Base-by-base conservation (phyloP, 1,284 basidiomycete genomes). In the Kalmanozyma brasiliensis region DNA sequence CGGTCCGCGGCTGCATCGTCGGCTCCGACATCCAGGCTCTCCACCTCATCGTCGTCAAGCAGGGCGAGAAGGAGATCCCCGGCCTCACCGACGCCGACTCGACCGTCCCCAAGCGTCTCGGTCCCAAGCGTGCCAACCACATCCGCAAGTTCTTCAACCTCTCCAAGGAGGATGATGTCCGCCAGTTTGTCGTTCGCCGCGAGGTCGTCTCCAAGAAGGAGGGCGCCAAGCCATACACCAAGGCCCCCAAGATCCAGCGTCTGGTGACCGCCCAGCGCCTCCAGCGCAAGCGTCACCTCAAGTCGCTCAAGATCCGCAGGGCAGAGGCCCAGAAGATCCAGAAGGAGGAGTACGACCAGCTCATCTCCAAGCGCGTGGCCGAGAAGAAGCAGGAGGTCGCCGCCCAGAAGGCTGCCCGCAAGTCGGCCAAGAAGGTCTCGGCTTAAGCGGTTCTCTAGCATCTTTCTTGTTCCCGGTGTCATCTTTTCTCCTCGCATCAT, bases 61-160 rank as follows among this genome's bases (percentile, higher is more conserved):
- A 97, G 86, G 95, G 95, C 67, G 93, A 97, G 71, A 83, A 85
- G 70, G 93, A 96, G 47, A 90, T 98, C 83, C 89, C 93, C 49
- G 95, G 93, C 46, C 86, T 98, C 66, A 98, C 95, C 76, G 94
- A 98, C 84, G 66, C 77, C 57, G 80, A 79, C 51, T 89, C 85
- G 76, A 89, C 95, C 77, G 88, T 97, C 64, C 94, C 94, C 84
- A 97, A 98, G 87, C 88, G 94, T 72, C 89, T 97, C 75, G 94
- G 94, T 75, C 93, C 93, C 80, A 95, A 95, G 83, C 78, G 80
- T 71, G 80, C 80, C 56, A 81, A 81, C 78, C 78, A 85, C 90
- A 98, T 98, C 86, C 88, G 94, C 84, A 89, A 86, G 83, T 97
- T 98, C 89, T 98, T 98, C 89, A 97, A 96, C 88, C 86, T 98